These are phyloP conservation scores for Phyllachora maydis DNA, from an alignment of 2,329 filamentous ascomycete species.

Conservation along the genomic window DNA sequence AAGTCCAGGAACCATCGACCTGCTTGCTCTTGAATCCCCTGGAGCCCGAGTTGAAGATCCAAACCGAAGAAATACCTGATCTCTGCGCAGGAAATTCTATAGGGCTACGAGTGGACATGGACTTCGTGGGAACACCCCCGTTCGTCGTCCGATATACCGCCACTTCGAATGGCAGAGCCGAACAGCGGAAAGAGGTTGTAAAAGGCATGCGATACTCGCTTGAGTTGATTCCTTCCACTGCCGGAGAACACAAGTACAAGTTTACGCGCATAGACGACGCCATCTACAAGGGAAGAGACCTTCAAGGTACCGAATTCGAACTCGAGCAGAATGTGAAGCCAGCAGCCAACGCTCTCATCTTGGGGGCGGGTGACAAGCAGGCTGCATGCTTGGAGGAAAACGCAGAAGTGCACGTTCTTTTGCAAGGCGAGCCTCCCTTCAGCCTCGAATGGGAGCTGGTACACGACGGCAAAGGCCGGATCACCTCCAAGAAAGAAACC, in stretches of 20 bases:
- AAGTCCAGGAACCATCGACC: slow-evolving; percentile 84
- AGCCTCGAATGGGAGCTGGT: slow-evolving; percentile 82
- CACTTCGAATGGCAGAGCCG: slow-evolving; percentile 39
- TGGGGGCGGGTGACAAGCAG: slow-evolving; percentile 27
- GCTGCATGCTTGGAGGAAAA: slow-evolving; percentile 70
- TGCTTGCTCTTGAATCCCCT: slow-evolving; percentile 82
- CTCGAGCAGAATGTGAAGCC: slow-evolving; percentile 87
- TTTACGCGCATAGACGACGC: slow-evolving; percentile 67
- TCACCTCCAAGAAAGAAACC: slow-evolving; percentile 42
- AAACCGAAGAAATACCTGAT: slow-evolving; percentile 68
- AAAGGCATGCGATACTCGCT: slow-evolving; percentile 59
- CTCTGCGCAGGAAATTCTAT: slow-evolving; percentile 91
- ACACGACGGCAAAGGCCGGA: slow-evolving; percentile 67
- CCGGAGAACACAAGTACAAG: slow-evolving; percentile 71
- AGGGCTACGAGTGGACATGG: slow-evolving; percentile 70
- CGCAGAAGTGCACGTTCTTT: slow-evolving; percentile 50
- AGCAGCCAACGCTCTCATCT: slow-evolving; percentile 60
- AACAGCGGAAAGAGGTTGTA: slow-evolving; percentile 30
- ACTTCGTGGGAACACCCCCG: slow-evolving; percentile 80
- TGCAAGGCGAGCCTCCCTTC: slow-evolving; percentile 74
- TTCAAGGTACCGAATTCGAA: slow-evolving; percentile 38
- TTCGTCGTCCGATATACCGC: slow-evolving; percentile 69
- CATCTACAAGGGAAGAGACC: slow-evolving; percentile 49
- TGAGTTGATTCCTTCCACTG: slow-evolving; percentile 60
- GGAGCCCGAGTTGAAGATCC: slow-evolving; percentile 58